Base-by-base conservation (phyloP, 805 yeast species). In the Yarrowia bubula region DNA sequence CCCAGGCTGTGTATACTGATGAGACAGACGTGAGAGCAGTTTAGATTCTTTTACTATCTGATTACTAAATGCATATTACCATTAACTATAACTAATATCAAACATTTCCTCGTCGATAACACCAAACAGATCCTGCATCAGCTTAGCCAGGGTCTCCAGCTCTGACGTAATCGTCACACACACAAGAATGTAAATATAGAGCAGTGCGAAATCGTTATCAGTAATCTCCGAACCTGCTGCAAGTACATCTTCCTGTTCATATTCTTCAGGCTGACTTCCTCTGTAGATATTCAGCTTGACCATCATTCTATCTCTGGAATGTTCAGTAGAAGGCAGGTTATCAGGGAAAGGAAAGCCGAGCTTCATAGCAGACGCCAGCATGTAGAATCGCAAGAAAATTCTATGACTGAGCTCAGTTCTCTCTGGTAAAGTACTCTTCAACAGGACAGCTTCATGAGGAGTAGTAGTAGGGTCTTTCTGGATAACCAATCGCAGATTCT, bases 331-430 rank as follows among this genome's bases (percentile, higher is more conserved):
- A 0, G 95, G 93, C 1, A 92, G 87, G 69, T 86, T 86, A 28
- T 82, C 83, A 0, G 96, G 96, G 28, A 90, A 72, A 1, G 96
- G 96, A 65, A 89, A 84, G 2, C 92, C 91, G 9, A 90, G 76
- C 47, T 84, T 82, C 77, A 90, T 79, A 0, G 96, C 88, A 10
- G 93, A 85, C 1, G 96, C 72, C 31, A 73, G 73, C 50, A 77
- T 71, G 76, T 90, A 90, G 72, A 90, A 90, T 7, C 88, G 84
- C 66, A 90, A 76, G 68, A 90, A 90, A 1, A 90, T 83, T 17
- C 93, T 75, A 68, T 86, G 86, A 71, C 88, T 89, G 17, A 90
- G 77, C 71, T 90, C 96, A 11, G 76, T 79, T 66, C 92, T 77
- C 72, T 88, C 93, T 0, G 66, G 37, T 4, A 65, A 55, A 3